Conservation (phyloP, 2,329 filamentous ascomycete genomes). For the Diaporthe sp. region DNA sequence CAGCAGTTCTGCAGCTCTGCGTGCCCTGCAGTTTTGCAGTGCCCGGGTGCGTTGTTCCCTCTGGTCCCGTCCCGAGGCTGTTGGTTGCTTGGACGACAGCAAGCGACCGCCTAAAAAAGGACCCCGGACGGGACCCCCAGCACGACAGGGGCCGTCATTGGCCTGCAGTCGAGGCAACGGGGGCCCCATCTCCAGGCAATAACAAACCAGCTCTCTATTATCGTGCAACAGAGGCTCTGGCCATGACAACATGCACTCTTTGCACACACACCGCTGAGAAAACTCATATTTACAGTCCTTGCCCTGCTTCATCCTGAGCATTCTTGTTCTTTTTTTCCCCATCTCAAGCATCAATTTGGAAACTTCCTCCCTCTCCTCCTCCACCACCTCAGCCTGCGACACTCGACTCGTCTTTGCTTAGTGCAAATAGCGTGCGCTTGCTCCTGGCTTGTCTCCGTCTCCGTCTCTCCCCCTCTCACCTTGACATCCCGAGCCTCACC, state of each 20-base stretch:
- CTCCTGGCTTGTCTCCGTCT: background rate
- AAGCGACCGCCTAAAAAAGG: slow-evolving; percentile 27
- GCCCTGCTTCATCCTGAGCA: slow-evolving; percentile 16
- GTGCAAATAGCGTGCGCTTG: slow-evolving; percentile 25
- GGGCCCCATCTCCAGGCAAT: slow-evolving; percentile 31
- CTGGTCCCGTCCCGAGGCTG: background rate
- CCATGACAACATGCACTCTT: slow-evolving; percentile 24
- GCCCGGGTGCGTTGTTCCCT: background rate
- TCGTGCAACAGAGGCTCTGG: slow-evolving; percentile 10
- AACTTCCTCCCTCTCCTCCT: background rate
- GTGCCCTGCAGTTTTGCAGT: background rate
- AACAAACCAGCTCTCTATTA: slow-evolving; percentile 36
- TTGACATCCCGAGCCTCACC: slow-evolving; percentile 6
- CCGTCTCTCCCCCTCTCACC: background rate
- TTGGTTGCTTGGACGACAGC: slow-evolving; percentile 30
- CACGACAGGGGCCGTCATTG: slow-evolving; percentile 31
- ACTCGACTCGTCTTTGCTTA: background rate
- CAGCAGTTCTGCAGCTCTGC: no score
- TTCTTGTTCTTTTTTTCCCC: background rate
- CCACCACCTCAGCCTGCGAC: background rate
- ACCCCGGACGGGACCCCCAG: background rate
- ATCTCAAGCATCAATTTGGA: slow-evolving; percentile 20
- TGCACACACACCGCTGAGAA: slow-evolving; percentile 28
- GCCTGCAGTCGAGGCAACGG: slow-evolving; percentile 19
- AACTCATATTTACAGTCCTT: slow-evolving; percentile 27